A percentile compares a stretch with the other conserved stretches of the same genome.
phyloP scores from a whole-genome alignment of 2,329 filamentous ascomycete genomes.

The Helotiales sp. region DNA sequence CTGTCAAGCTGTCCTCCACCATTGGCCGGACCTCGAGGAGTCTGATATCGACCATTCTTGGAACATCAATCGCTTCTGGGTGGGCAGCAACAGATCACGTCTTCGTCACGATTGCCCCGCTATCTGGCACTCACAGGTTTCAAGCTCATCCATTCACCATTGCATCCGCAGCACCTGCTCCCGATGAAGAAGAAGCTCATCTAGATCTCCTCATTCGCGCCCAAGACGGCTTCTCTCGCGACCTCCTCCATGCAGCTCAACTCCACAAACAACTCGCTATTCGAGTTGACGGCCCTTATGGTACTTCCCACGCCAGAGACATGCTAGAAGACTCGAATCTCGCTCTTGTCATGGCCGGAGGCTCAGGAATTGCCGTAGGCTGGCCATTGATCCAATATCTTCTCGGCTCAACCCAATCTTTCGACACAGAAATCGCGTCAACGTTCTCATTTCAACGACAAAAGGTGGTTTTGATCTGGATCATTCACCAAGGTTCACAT shows the following conservation, averaged over 20 bases:
- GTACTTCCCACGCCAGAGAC: conserved; percentile 54
- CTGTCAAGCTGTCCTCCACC: conserved; percentile 44
- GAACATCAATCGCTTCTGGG: conserved; percentile 45
- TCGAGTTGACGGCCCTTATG: conserved; percentile 65
- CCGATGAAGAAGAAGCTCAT: conserved; percentile 44
- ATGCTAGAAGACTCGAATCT: conserved; percentile 50
- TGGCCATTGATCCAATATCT: conserved; percentile 61
- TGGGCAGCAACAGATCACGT: conserved; percentile 65
- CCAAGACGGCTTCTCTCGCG: conserved; percentile 58
- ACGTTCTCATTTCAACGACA: conserved; percentile 28
- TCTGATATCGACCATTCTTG: conserved; percentile 18
- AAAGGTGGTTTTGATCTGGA: conserved; percentile 56
- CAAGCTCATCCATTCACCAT: conserved; percentile 70
- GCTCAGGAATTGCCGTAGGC: conserved; percentile 64
- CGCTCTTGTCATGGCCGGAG: conserved; percentile 59
- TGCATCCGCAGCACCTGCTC: conserved; percentile 54
- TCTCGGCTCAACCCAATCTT: conserved; percentile 22
- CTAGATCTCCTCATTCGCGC: conserved; percentile 60
- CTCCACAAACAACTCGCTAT: conserved; percentile 45
- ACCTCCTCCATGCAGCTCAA: conserved; percentile 52
- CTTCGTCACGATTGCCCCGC: conserved; percentile 58
- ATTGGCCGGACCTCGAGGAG: conserved; percentile 16
- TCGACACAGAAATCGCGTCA: conserved; percentile 24
- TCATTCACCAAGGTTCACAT: conserved; percentile 55
- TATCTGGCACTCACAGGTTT: conserved; percentile 51